Base-by-base conservation (phyloP, 441 rosid genomes). In the Populus hybrid region DNA sequence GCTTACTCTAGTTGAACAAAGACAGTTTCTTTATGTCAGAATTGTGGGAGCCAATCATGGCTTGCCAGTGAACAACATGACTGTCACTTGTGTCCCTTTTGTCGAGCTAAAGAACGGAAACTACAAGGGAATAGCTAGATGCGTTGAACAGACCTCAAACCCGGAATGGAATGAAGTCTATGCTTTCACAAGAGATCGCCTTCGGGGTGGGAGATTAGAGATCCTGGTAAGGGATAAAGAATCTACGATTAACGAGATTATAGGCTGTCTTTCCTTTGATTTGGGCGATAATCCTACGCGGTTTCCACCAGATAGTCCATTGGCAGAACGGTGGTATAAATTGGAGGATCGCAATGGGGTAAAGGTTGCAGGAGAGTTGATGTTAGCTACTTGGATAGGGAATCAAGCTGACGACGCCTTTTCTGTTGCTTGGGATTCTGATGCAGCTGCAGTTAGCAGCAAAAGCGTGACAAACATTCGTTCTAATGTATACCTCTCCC, bases 291-390 rank as follows among this genome's bases (percentile, higher is more conserved):
- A 86, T 67, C 88, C 91, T 8, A 80, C 64, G 21, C 80, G 87
- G 46, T 84, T 83, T 30, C 88, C 89, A 6, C 87, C 85, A 0
- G 87, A 86, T 59, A 87, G 91, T 84, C 86, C 87, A 9, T 42
- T 88, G 76, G 89, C 88, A 26, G 88, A 89, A 12, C 86, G 83
- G 63, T 86, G 92, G 91, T 83, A 86, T 40, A 84, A 78, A n/a
- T 68, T 85, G 66, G 84, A 85, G 79, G 83, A 86, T 50, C 42
- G 24, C 4, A 72, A 78, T 7, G 86, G 84, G 42, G 67, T 36
- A 4, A 85, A 46, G 14, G 79, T 78, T 3, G 73, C 28, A 35
- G 85, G 86, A 26, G 90, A 87, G 77, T 32, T 89, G 70, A 87
- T 89, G 92, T 61, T 85, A 67, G 78, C 86, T 66, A 74, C 81